phyloP scores from a whole-genome alignment of 305 asterid species.

The Fraxinus baroniana region DNA sequence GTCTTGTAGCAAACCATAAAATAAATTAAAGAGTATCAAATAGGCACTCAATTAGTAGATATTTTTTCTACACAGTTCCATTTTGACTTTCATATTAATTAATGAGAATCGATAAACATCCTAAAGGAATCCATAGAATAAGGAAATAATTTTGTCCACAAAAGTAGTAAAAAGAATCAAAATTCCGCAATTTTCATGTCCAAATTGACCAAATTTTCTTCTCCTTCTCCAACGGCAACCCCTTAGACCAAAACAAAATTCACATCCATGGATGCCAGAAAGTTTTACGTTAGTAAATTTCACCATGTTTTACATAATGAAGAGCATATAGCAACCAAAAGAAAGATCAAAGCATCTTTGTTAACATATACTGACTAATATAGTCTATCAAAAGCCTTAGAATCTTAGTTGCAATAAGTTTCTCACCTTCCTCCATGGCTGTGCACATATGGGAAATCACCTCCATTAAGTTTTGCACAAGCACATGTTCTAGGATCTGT shows the following conservation, averaged over 20 bases:
- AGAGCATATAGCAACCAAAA: neutral
- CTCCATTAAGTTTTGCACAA: slow-evolving; percentile 86
- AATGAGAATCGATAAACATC: neutral
- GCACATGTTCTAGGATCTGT: slow-evolving; percentile 60
- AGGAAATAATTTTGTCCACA: neutral
- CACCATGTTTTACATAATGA: neutral
- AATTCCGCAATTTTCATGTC: neutral
- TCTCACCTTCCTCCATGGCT: slow-evolving; percentile 71
- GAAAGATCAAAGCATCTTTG: neutral
- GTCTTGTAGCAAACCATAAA: too few relatives aligned
- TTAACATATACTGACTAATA: neutral
- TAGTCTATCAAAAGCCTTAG: neutral
- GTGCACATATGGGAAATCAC: slow-evolving; percentile 73
- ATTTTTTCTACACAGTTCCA: neutral
- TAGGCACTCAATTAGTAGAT: neutral
- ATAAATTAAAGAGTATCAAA: too few relatives aligned
- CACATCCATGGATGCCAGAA: neutral
- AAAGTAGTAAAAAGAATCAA: neutral
- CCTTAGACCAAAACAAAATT: neutral
- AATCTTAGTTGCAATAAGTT: slow-evolving; percentile 6
- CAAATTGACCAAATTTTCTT: neutral
- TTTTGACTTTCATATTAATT: neutral
- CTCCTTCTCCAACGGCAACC: neutral
- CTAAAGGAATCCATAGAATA: neutral
- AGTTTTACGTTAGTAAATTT: neutral